Evolutionary conservation across 768 basidiomycete genomes (phyloP), one percentile per base, ranked within the genome.

Genomic region (Phlegmacium glaucopus): DNA sequence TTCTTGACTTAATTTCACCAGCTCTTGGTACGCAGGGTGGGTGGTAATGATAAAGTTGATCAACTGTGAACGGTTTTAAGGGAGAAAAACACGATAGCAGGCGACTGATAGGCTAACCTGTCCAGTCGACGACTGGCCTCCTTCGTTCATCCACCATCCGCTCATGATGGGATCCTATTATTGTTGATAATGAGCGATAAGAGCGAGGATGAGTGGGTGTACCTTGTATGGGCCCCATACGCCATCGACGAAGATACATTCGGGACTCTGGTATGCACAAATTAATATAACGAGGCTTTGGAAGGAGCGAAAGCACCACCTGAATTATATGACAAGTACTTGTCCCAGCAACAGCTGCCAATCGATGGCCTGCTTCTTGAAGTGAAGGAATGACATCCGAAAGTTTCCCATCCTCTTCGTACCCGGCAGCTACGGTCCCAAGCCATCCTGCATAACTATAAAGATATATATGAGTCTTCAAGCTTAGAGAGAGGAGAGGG

Each of bases 71-170:
- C 11, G 15, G 26, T 22, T 36, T 42, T n/a, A 22, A 37, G 1
- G 18, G 6, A 13, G 5, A 15, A 5, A 18, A 12, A 22, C 2
- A 44, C 34, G 25, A 13, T 6, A 37, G 18, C 17, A 15, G 18
- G 37, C 18, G 28, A 16, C 18, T 6, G 9, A 13, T 28, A n/a
- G 4, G 52, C 68, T 40, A 44, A 87, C 87, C 69, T 93, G 91
- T n/a, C 96, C 96, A 0, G 96, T 99, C 1, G 94, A 94, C 7
- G 94, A 96, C 67, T 99, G 96, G 2, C 96, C 96, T 32, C 95
- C 96, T 68, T 99, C 96, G 60, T 94, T 99, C 93, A 97, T 96
- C 96, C 95, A 99, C 87, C 91, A 94, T 13, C 86, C 92, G 36
- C 84, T 84, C 69, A 97, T 94, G 27, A 94, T 77, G 6, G 92